Percentiles rank a stretch among this genome's conserved stretches.
phyloP scores from a whole-genome alignment of 345 rosid species.

The Dipteronia sinensis region DNA sequence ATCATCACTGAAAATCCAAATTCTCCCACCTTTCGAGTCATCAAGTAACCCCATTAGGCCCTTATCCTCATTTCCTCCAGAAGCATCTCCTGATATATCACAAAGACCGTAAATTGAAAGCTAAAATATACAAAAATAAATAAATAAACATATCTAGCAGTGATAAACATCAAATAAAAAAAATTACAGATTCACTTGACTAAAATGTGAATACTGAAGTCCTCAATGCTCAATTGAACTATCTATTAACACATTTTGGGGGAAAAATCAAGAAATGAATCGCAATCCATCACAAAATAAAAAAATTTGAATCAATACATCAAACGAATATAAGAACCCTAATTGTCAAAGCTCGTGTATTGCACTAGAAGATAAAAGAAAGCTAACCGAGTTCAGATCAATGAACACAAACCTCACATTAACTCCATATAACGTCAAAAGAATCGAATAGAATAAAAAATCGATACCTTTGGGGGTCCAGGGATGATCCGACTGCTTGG shows the following conservation, averaged over 20 bases:
- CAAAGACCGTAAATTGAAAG: background rate
- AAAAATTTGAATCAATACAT: background rate
- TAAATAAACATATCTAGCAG: no score
- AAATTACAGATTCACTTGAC: background rate
- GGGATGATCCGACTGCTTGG: slow-evolving; percentile 61
- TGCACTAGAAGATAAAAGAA: no score
- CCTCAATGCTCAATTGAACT: background rate
- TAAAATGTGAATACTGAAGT: background rate
- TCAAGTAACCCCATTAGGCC: slow-evolving; percentile 33
- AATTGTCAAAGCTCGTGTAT: background rate
- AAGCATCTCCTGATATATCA: slow-evolving; percentile 39
- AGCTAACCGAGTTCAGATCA: slow-evolving; percentile 21
- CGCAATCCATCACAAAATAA: background rate
- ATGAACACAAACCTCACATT: slow-evolving; percentile 20
- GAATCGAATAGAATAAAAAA: background rate
- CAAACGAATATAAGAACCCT: slow-evolving; percentile 17
- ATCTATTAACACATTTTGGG: background rate
- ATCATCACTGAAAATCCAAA: background rate
- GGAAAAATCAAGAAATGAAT: background rate
- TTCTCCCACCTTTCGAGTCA: slow-evolving; percentile 46
- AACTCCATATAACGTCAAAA: background rate
- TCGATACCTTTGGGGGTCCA: slow-evolving; percentile 48
- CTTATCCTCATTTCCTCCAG: slow-evolving; percentile 50
- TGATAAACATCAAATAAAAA: background rate
- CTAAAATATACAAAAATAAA: no score